Conservation (phyloP, 257 asterid species). For the Linaria vulgaris region DNA sequence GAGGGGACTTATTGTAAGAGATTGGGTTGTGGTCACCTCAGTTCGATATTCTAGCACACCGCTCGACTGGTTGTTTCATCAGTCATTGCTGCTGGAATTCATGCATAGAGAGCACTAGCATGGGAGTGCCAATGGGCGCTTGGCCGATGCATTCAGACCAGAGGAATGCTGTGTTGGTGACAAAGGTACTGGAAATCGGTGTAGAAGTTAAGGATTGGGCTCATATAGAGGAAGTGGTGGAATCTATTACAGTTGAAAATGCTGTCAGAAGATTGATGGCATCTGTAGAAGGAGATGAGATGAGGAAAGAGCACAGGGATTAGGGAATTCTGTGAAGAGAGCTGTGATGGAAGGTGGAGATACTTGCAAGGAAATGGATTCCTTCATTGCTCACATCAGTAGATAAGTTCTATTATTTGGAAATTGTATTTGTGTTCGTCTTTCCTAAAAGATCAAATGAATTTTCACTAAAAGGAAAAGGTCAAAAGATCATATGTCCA, state of each 20-base stretch:
- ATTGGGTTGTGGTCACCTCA: slow-evolving; percentile 77
- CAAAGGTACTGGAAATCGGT: slow-evolving; percentile 42
- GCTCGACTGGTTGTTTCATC: slow-evolving; percentile 48
- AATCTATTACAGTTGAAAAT: slow-evolving; percentile 24
- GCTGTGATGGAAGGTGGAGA: slow-evolving; percentile 44
- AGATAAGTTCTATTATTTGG: slow-evolving; percentile 20
- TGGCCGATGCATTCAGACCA: slow-evolving; percentile 82
- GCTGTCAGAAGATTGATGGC: slow-evolving; percentile 39
- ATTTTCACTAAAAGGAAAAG: neutral
- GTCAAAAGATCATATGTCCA: neutral
- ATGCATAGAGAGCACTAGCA: slow-evolving; percentile 58
- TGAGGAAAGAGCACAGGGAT: slow-evolving; percentile 42
- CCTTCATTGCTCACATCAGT: slow-evolving; percentile 43
- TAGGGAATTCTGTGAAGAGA: slow-evolving; percentile 36
- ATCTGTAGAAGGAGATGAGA: slow-evolving; percentile 40
- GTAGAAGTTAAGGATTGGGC: slow-evolving; percentile 47
- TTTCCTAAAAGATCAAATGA: too few species aligned
- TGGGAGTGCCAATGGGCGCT: slow-evolving; percentile 63
- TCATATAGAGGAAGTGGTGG: slow-evolving; percentile 30
- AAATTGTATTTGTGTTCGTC: neutral
- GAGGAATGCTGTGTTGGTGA: slow-evolving; percentile 41
- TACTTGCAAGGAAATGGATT: slow-evolving; percentile 35
- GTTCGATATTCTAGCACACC: slow-evolving; percentile 47
- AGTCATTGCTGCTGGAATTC: slow-evolving; percentile 76
- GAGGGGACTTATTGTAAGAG: slow-evolving; percentile 44